These are phyloP conservation scores for Daldinia concentrica DNA, from an alignment of 495 filamentous ascomycete genomes.

Conservation along the genomic window DNA sequence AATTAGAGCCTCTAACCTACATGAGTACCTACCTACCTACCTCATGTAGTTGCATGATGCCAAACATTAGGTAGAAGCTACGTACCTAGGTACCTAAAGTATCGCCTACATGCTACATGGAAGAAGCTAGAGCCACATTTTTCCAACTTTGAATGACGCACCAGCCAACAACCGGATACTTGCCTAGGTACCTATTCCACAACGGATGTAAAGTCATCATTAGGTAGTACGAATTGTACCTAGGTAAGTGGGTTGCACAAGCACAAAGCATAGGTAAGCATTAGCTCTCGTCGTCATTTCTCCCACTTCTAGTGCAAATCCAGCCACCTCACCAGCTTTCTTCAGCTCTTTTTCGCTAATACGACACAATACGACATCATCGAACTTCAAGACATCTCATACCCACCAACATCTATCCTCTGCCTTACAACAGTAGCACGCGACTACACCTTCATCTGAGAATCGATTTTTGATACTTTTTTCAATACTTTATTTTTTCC, in stretches of 20 bases:
- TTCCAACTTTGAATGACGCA: conserved; percentile 32
- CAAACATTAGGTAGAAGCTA: background rate
- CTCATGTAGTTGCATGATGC: no score
- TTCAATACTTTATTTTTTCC: background rate
- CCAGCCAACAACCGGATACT: conserved; percentile 2
- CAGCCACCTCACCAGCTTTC: conserved; percentile 45
- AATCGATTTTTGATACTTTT: conserved; percentile 18
- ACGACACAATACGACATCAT: conserved; percentile 23
- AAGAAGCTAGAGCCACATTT: conserved; percentile 15
- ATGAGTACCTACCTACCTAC: no score
- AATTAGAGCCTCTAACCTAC: no score
- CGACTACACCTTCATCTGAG: conserved; percentile 17
- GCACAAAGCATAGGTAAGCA: conserved; percentile 21
- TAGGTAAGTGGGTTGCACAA: conserved; percentile 8
- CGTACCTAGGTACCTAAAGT: background rate
- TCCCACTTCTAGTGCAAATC: conserved; percentile 40
- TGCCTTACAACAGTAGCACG: conserved; percentile 11
- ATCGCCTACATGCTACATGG: background rate
- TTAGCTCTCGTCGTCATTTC: conserved; percentile 39
- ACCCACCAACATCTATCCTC: background rate
- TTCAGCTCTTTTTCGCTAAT: conserved; percentile 17
- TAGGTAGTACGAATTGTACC: conserved; percentile 9
- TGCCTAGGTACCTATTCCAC: background rate
- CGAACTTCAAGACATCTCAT: background rate
- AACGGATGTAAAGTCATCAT: background rate